Evolutionary conservation across 352 stramenopile species (phyloP), one percentile per base, ranked within the genome.

Genomic region (Thalassiosira tumida): DNA sequence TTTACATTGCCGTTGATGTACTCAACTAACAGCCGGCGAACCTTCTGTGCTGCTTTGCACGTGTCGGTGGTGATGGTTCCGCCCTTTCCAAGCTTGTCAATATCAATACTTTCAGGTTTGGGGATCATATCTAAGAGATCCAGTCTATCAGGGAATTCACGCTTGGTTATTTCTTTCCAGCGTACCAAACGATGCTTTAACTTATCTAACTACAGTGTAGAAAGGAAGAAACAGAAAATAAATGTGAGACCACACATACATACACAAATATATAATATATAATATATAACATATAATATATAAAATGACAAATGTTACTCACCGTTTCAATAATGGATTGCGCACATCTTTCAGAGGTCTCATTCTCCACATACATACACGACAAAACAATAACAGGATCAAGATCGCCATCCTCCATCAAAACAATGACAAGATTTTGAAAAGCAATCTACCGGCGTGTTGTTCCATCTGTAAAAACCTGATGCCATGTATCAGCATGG

Each of bases 401-500:
- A 24, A 69, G 59, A 4, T 69, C 29, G 29, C 29, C 70, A 81
- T 87, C 51, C 33, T 87, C 69, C 40, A 67, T 43, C 33, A 87
- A 38, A n/a, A 31, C 73, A 76, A 77, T 79, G 26, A 79, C 24
- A 54, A 89, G 62, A 29, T 85, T 89, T 79, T 84, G 73, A 35
- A 89, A 80, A 17, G 84, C 17, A 15, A 85, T 29, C 35, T 89
- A 72, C 17, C 74, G 54, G 15, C 84, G 41, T 33, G 17, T 43
- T 74, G 84, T 89, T 69, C 15, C 74, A 73, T 89, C 84, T n/a
- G 84, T 85, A 67, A 84, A 89, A 0, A 89, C 29, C 51, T 80
- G 59, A 21, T 75, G 43, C 84, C 82, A 89, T 40, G 64, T 78
- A 2, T 51, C n/a, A 5, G 54, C 51, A 54, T 84, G 75, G n/a